Base-by-base conservation (phyloP, 768 basidiomycete species). In the Rhodotorula toruloides region DNA sequence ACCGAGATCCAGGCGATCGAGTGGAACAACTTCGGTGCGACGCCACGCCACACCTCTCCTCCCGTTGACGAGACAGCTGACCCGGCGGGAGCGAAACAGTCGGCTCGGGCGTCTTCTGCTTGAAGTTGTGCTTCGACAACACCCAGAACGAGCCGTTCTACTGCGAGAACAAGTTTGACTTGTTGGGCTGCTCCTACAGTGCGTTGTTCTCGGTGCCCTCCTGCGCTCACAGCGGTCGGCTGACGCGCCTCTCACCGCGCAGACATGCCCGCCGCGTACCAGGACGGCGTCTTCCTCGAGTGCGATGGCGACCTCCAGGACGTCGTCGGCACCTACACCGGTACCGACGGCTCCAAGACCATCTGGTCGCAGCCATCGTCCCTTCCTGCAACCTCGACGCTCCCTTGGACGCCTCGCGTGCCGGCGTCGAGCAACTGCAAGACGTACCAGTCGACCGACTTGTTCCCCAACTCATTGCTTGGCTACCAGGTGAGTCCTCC, bases 121-220 rank as follows among this genome's bases (percentile, higher is more conserved):
- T 87, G 68, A 90, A 90, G 77, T 77, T 81, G 1, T 90, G 88
- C 78, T 46, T 12, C 44, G 22, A 39, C 37, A 4, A 17, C 21
- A 5, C 16, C 34, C 8, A 34, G 34, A 12, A 46, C 21, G 44
- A 25, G 9, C 55, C 56, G 40, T 44, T 44, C 49, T 64, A 69
- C 43, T 64, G 68, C 56, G 46, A 65, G 43, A 66, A 61, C 59
- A 58, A 36, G 27, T 67, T 50, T 42, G 66, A 67, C 54, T 21
- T 67, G 3, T 22, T 71, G 50, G 70, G 70, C 29, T 72, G 71
- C 43, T 3, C 29, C 16, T 72, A 68, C 63, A 72, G 66, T 63
- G 16, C 19, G 66, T 61, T 40, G 19, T 49, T 5, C n/a, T 17
- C 8, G 9, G 13, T 17, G 4, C 27, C 11, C 14, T 25, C 39